Conservation (phyloP, 1,284 basidiomycete species). For the Paramarasmius palmivorus region DNA sequence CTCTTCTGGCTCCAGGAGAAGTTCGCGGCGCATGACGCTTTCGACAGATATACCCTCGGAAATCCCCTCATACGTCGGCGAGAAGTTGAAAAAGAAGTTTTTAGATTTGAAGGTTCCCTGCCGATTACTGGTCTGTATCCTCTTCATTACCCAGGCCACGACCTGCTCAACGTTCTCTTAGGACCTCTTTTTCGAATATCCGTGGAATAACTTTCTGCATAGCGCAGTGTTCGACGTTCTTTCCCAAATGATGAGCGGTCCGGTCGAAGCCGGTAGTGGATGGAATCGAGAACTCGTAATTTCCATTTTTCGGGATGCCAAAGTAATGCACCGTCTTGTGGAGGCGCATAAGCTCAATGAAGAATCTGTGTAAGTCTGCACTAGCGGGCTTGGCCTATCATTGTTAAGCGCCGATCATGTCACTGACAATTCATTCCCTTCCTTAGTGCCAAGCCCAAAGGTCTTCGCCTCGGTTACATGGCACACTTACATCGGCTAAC, state of each 20-base stretch:
- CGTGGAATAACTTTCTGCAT: slow-evolving; percentile 98
- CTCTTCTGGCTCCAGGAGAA: slow-evolving; percentile 44
- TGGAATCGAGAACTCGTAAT: slow-evolving; percentile 82
- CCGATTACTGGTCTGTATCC: slow-evolving; percentile 68
- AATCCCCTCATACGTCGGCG: slow-evolving; percentile 58
- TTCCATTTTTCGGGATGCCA: slow-evolving; percentile 79
- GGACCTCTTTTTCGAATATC: slow-evolving; percentile 95
- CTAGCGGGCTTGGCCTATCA: neutral
- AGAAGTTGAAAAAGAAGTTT: slow-evolving; percentile 77
- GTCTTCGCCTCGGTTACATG: slow-evolving; percentile 91
- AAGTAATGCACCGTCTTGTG: slow-evolving; percentile 79
- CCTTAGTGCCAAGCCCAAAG: slow-evolving; percentile 61
- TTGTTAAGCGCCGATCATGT: slow-evolving; percentile 1
- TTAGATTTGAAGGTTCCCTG: slow-evolving; percentile 72
- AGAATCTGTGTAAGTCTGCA: slow-evolving; percentile 56
- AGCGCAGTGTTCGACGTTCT: slow-evolving; percentile 96
- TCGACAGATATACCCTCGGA: slow-evolving; percentile 28
- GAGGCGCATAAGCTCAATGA: slow-evolving; percentile 84
- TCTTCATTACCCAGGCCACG: neutral
- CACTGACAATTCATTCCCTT: slow-evolving; percentile 13
- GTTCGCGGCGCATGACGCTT: slow-evolving; percentile 45
- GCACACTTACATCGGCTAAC: slow-evolving; percentile 94
- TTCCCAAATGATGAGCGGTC: slow-evolving; percentile 93
- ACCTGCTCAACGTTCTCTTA: slow-evolving; percentile 28
- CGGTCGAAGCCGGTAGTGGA: slow-evolving; percentile 70